Evolutionary conservation across 345 rosid species (phyloP), one percentile per base, ranked within the genome.

Genomic region (Eucalyptus victrix): DNA sequence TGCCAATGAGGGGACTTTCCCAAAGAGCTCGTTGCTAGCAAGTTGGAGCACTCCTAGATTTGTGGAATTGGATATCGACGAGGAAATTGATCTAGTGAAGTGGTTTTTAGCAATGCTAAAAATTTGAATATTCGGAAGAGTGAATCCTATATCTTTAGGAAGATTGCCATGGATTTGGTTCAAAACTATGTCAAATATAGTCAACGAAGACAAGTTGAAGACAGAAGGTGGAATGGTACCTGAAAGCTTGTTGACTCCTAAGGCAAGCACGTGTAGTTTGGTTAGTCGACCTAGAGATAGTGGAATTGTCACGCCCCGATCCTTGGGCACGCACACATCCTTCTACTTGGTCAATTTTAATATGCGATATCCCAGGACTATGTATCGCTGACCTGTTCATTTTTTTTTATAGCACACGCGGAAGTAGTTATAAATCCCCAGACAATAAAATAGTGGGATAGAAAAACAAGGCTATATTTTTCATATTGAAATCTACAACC

Each of bases 111-210:
- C 5, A 28, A 60, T 44, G 49, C 19, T 28, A 6, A 92, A 24
- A 6, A 5, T 0, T 21, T 65, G 14, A 34, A 90, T 56, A 26
- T 86, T 60, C 2, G 90, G 91, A 4, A 91, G 88, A 28, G 56
- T 87, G 19, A 49, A 18, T 32, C 91, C 91, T 32, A 92, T 34
- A 37, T 88, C 76, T 14, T 87, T 5, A 23, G 92, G 91, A 24
- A 94, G 88, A 40, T 17, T 87, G 11, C 94, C 94, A 4, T 12
- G 49, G 44, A 92, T 51, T 3, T 49, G 16, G 86, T 92, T 94
- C 0, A 1, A 0, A 3, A 15, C 2, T 2, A 91, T 1, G 3
- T 81, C 37, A 2, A 94, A 18, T 3, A 0, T 3, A 12, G 28
- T 9, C 14, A 91, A 1, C 1, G 89, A 89, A 24, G 93, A 90